Conservation (phyloP, 108 stramenopile genomes). For the Cyclotella baltica region DNA sequence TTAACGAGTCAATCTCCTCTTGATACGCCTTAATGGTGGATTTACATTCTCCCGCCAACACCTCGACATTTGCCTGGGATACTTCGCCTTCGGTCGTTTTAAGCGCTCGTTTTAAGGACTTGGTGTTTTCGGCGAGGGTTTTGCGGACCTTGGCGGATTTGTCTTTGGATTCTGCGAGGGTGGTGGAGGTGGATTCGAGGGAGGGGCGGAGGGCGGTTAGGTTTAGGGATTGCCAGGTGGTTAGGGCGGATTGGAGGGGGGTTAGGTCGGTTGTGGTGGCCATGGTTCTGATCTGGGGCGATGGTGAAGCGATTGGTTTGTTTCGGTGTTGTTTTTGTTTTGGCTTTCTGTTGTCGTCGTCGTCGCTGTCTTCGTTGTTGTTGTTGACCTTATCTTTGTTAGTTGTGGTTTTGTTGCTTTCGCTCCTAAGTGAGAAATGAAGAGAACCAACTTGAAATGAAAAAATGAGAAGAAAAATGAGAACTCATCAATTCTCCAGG, state of each 20-base stretch:
- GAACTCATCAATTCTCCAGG: too few species aligned
- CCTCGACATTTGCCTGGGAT: neutral
- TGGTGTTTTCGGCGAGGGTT: slow-evolving; percentile 77
- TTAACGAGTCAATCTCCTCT: slow-evolving; percentile 86
- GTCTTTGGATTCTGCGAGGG: slow-evolving; percentile 66
- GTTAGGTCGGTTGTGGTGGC: neutral
- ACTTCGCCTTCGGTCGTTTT: slow-evolving; percentile 60
- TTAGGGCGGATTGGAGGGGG: slow-evolving; percentile 60
- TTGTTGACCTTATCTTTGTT: too few species aligned
- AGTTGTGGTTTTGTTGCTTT: too few species aligned
- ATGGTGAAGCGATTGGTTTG: neutral
- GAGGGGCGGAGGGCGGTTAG: slow-evolving; percentile 51
- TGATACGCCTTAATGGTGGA: slow-evolving; percentile 85
- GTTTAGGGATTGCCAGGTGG: slow-evolving; percentile 65
- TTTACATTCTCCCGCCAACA: slow-evolving; percentile 63
- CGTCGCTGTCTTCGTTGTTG: too few species aligned
- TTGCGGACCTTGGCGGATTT: slow-evolving; percentile 72
- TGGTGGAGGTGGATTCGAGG: slow-evolving; percentile 53
- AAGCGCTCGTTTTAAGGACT: slow-evolving; percentile 77
- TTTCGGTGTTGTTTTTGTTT: too few species aligned
- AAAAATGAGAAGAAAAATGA: too few species aligned
- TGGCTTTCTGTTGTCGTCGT: too few species aligned
- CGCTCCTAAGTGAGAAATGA: too few species aligned
- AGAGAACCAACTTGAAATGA: too few species aligned
- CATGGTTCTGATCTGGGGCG: neutral